Percentiles rank a stretch among this genome's conserved stretches.
phyloP scores from a whole-genome alignment of 345 rosid genomes.

The Carallia pectinifolia region DNA sequence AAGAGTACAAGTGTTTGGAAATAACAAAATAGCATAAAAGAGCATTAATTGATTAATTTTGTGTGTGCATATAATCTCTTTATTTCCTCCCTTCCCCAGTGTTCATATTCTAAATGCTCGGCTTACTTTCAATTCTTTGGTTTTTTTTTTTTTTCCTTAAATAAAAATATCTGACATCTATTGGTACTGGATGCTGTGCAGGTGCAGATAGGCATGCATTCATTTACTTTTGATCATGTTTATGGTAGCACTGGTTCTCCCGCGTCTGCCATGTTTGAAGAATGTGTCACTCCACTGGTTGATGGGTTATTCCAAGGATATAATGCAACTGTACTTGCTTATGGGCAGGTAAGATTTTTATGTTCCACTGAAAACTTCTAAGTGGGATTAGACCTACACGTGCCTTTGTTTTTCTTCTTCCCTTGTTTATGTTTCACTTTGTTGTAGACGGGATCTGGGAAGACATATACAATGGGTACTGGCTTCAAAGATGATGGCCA shows the following conservation, averaged over 20 bases:
- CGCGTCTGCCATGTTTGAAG: slow-evolving; percentile 80
- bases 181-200: slow-evolving; percentile 27
- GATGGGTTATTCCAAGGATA: slow-evolving; percentile 98
- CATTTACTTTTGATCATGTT: slow-evolving; percentile 96
- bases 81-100: no score
- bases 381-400: neutral
- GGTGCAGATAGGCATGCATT: slow-evolving; percentile 96
- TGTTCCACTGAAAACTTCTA: slow-evolving; percentile 8
- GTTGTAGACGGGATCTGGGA: slow-evolving; percentile 95
- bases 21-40: no score
- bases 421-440: slow-evolving; percentile 17
- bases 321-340: slow-evolving; percentile 98
- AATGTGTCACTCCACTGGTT: slow-evolving; percentile 83
- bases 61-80: no score
- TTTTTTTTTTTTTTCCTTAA: neutral
- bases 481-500: slow-evolving; percentile 77
- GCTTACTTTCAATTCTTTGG: neutral
- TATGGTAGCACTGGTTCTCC: slow-evolving; percentile 88
- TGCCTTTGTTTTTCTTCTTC: slow-evolving; percentile 3
- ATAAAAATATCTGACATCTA: neutral
- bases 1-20: no score
- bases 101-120: no score
- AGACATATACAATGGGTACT: slow-evolving; percentile 99
- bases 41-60: no score
- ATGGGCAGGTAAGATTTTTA: slow-evolving; percentile 75